phyloP scores from a whole-genome alignment of 2,329 filamentous ascomycete species.

The Trichoderma koningiopsis region DNA sequence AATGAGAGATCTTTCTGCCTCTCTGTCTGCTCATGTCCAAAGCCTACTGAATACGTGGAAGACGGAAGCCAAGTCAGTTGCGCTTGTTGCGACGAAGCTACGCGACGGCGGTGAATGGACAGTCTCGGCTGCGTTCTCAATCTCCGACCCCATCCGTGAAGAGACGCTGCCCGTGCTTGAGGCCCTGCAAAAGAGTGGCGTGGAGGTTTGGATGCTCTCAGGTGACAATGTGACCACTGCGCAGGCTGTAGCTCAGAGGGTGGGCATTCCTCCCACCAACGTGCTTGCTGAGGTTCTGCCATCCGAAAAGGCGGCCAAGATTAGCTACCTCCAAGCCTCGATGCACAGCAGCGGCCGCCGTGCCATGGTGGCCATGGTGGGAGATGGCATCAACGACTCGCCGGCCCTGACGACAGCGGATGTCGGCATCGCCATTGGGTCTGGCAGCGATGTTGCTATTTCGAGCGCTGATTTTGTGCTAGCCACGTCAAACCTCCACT shows the following conservation, averaged over 20 bases:
- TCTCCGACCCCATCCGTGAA: slow-evolving; percentile 77
- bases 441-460: slow-evolving; percentile 81
- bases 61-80: slow-evolving; percentile 63
- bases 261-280: slow-evolving; percentile 73
- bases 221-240: slow-evolving; percentile 90
- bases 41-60: slow-evolving; percentile 59
- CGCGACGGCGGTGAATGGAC: slow-evolving; percentile 41
- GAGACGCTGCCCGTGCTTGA: slow-evolving; percentile 68
- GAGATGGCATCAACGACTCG: slow-evolving; percentile 87
- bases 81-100: slow-evolving; percentile 54
- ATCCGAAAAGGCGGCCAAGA: slow-evolving; percentile 75
- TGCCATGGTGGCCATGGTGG: slow-evolving; percentile 75
- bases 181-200: slow-evolving; percentile 64
- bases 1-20: slow-evolving; percentile 55
- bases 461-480: slow-evolving; percentile 81
- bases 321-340: slow-evolving; percentile 62
- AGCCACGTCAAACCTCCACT: slow-evolving; percentile 68
- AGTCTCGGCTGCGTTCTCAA: slow-evolving; percentile 69
- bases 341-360: slow-evolving; percentile 46
- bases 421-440: slow-evolving; percentile 81
- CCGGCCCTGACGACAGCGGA: slow-evolving; percentile 80
- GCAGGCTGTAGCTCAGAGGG: slow-evolving; percentile 70
- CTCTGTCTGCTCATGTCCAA: slow-evolving; percentile 41
- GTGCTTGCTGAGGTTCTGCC: slow-evolving; percentile 88
- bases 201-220: slow-evolving; percentile 87